Evolutionary conservation across 2,329 filamentous ascomycete species (phyloP).

Genomic region (Sporothrix luriei): DNA sequence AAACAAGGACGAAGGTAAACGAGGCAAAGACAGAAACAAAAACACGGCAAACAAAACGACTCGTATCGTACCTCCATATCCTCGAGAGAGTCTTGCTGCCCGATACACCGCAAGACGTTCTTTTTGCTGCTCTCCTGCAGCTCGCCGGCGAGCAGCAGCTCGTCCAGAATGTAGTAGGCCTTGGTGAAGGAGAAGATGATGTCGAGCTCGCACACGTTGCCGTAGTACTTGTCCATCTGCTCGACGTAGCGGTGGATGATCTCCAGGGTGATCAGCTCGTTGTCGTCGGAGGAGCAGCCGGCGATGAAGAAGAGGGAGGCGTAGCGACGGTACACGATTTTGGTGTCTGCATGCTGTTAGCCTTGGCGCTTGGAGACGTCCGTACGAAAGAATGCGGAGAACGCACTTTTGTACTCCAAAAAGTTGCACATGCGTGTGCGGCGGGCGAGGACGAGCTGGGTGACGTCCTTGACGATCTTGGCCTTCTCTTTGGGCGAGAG

Average conservation of each 20-base stretch:
- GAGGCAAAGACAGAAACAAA: conserved; percentile 25
- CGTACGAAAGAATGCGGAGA: not conserved
- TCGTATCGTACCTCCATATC: conserved; percentile 82
- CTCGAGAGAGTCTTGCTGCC: conserved; percentile 94
- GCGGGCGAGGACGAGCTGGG: conserved; percentile 91
- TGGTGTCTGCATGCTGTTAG: conserved; percentile 68
- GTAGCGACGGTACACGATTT: conserved; percentile 98
- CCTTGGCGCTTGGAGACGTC: too few relatives aligned
- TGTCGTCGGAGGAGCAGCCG: conserved; percentile 94
- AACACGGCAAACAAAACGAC: conserved; percentile 27
- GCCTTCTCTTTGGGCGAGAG: conserved; percentile 97
- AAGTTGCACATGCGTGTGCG: conserved; percentile 99
- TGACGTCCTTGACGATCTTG: conserved; percentile 99
- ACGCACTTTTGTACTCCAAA: conserved; percentile 92
- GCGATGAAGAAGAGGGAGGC: conserved; percentile 99
- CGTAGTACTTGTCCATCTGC: conserved; percentile 99
- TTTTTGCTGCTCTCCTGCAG: conserved; percentile 99
- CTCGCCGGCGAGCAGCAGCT: conserved; percentile 91
- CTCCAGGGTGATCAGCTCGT: conserved; percentile 96
- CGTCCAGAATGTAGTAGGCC: conserved; percentile 98
- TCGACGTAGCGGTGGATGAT: conserved; percentile 99
- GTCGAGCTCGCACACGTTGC: conserved; percentile 98
- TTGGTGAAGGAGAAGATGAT: conserved; percentile 99
- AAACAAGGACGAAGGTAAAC: not conserved
- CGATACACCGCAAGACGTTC: conserved; percentile 93